Evolutionary conservation across 331 rosid genomes (phyloP).

Genomic region (Rosa hybrid): DNA sequence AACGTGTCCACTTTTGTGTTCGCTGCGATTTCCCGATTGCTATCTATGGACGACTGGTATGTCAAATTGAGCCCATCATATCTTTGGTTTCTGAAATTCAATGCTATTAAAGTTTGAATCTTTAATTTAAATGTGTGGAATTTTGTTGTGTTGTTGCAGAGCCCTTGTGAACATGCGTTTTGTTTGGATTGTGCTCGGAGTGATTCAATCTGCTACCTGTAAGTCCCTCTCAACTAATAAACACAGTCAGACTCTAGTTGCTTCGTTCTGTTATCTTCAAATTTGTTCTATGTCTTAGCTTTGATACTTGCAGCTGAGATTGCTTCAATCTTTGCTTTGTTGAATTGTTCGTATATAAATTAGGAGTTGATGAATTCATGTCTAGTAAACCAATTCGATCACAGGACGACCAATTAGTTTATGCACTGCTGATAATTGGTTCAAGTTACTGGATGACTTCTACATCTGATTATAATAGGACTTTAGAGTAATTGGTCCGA

Average conservation of each 20-base stretch:
- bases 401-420: background rate
- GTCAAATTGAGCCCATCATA: background rate
- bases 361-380: background rate
- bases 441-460: background rate
- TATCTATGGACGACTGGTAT: constrained; percentile 88
- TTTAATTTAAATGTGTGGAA: background rate
- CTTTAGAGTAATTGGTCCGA: background rate
- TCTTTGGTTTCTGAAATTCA: background rate
- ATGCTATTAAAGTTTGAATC: background rate
- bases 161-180: constrained; percentile 97
- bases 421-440: background rate
- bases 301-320: background rate
- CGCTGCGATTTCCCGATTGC: constrained; percentile 93
- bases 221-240: constrained; percentile 41
- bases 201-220: constrained; percentile 93
- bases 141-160: constrained; percentile 59
- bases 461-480: background rate
- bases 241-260: constrained; percentile 1
- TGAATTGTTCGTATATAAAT: background rate
- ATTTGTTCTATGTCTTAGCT: background rate
- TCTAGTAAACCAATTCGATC: background rate
- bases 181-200: constrained; percentile 98
- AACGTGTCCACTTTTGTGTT: constrained; percentile 94
- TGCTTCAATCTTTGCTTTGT: background rate
- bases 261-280: background rate